Evolutionary conservation across 805 yeast genomes (phyloP), one percentile per base, ranked within the genome.

Genomic region (Cyberlindnera saturnus): DNA sequence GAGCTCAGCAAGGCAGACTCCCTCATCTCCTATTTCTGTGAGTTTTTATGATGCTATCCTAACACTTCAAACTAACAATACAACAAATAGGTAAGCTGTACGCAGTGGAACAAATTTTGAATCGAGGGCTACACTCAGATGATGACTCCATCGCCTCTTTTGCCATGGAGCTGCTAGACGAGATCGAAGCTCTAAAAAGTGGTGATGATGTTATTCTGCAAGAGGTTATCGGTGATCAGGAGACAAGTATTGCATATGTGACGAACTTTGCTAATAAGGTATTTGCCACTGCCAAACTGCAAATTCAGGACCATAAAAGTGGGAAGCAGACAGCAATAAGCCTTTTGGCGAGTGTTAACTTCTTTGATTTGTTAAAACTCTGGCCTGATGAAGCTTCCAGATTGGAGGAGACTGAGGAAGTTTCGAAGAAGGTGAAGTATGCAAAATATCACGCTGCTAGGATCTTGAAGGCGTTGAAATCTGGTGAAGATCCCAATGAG

Each of bases 71-170:
- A 26, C 38, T 23, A 26, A 35, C 36, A 33, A n/a, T 6, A 9
- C 2, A 36, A 32, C 3, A 15, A 11, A 11, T 14, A 49, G 52
- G 56, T 39, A 60, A 69, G 48, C 59, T 83, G 39, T 82, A 83
- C 56, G 86, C 89, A 0, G 81, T 86, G 3, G 91, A 90, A 60
- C 69, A 77, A 53, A 80, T 91, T 4, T 65, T 91, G 17, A 70
- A 70, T 32, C 62, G 73, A 35, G 74, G 78, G 43, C 65, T 81
- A 17, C 96, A 89, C 55, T 65, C 74, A 18, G 52, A 66, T 2
- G 75, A 76, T 46, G 64, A 69, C 7, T 82, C 73, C 13, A 75
- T 75, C 26, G 87, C 86, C 13, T 55, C 52, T 2, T 77, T 76
- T 51, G 86, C 91, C 0, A 65, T 82, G 38, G 56, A 60, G 3